Percentiles rank a stretch among this genome's conserved stretches.
These are phyloP conservation scores for Paecilomyces sp. DNA, from an alignment of 2,329 filamentous ascomycete species.

Conservation along the genomic window DNA sequence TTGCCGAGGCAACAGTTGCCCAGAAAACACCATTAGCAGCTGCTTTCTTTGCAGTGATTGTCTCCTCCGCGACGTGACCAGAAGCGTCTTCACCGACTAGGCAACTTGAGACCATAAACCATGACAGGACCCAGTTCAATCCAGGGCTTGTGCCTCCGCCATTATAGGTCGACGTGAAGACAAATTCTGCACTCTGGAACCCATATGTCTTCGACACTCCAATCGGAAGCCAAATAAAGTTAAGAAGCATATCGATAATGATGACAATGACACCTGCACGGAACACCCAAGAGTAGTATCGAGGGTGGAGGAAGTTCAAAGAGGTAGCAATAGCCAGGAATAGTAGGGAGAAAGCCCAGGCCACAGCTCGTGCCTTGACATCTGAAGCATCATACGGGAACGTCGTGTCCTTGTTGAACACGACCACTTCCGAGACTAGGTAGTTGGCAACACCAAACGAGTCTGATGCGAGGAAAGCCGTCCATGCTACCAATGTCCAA, in stretches of 20 bases:
- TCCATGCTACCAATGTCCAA: slow-evolving; percentile 52
- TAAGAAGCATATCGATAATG: slow-evolving; percentile 38
- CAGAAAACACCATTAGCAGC: slow-evolving; percentile 23
- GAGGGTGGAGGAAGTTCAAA: slow-evolving; percentile 28
- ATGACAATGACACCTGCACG: slow-evolving; percentile 35
- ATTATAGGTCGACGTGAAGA: slow-evolving; percentile 16
- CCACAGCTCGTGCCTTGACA: slow-evolving; percentile 36
- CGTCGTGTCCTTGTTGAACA: slow-evolving; percentile 28
- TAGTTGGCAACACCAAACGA: slow-evolving; percentile 21
- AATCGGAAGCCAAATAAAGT: slow-evolving; percentile 43
- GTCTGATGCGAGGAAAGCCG: slow-evolving; percentile 24
- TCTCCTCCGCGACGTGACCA: slow-evolving; percentile 23
- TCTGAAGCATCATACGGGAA: slow-evolving; percentile 32
- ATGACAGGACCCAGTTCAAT: slow-evolving; percentile 22
- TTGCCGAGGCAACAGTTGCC: slow-evolving; percentile 20
- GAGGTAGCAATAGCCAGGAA: slow-evolving; percentile 22
- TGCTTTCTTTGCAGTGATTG: slow-evolving; percentile 20
- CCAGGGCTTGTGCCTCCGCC: slow-evolving; percentile 13
- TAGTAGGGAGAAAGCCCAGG: slow-evolving; percentile 34
- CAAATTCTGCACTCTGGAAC: slow-evolving; percentile 37
- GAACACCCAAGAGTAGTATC: slow-evolving; percentile 37
- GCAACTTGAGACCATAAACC: slow-evolving; percentile 18
- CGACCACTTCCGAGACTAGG: slow-evolving; percentile 28
- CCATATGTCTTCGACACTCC: slow-evolving; percentile 38
- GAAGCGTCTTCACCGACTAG: slow-evolving; percentile 22